Evolutionary conservation across 2,329 filamentous ascomycete genomes (phyloP).

Genomic region (Metarhizium sp.): DNA sequence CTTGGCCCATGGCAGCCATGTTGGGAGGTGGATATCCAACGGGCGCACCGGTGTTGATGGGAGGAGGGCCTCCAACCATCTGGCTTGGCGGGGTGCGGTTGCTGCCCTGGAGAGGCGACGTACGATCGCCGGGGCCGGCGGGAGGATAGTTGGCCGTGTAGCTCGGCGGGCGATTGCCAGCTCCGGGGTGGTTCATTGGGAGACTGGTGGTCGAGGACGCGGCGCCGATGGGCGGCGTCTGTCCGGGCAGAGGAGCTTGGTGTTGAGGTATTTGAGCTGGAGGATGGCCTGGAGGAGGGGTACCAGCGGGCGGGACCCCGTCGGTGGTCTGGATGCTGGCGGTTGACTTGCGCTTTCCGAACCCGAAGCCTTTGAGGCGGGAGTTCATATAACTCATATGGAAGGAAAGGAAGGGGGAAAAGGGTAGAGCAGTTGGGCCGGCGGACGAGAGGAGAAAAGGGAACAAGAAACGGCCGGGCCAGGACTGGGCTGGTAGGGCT

Average conservation of each 20-base stretch:
- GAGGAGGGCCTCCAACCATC: slow-evolving; percentile 55
- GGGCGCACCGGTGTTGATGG: slow-evolving; percentile 56
- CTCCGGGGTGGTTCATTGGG: slow-evolving; percentile 54
- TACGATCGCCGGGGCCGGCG: slow-evolving; percentile 37
- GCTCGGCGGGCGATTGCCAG: slow-evolving; percentile 53
- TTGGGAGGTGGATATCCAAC: slow-evolving; percentile 49
- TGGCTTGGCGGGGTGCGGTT: slow-evolving; percentile 48
- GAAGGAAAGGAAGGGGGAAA: slow-evolving; percentile 18
- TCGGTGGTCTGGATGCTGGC: slow-evolving; percentile 47
- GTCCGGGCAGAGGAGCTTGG: slow-evolving; percentile 22
- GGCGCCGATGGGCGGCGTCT: slow-evolving; percentile 25
- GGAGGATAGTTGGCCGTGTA: slow-evolving; percentile 48
- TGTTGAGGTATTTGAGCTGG: slow-evolving; percentile 35
- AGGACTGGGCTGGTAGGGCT: not conserved
- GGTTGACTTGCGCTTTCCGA: slow-evolving; percentile 69
- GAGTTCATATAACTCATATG: slow-evolving; percentile 71
- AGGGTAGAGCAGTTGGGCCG: slow-evolving; percentile 2
- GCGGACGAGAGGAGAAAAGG: slow-evolving; percentile 2
- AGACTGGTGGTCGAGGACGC: slow-evolving; percentile 37
- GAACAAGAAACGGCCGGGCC: slow-evolving; percentile 3
- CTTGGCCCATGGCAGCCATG: slow-evolving; percentile 32
- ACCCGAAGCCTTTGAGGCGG: slow-evolving; percentile 70
- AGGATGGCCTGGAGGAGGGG: slow-evolving; percentile 31
- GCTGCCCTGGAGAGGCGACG: slow-evolving; percentile 40
- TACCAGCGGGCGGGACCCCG: slow-evolving; percentile 23